Percentiles rank a stretch among this genome's conserved stretches.
Conservation (phyloP, 2,329 filamentous ascomycete species). For the Trichoderma semiorbis region DNA sequence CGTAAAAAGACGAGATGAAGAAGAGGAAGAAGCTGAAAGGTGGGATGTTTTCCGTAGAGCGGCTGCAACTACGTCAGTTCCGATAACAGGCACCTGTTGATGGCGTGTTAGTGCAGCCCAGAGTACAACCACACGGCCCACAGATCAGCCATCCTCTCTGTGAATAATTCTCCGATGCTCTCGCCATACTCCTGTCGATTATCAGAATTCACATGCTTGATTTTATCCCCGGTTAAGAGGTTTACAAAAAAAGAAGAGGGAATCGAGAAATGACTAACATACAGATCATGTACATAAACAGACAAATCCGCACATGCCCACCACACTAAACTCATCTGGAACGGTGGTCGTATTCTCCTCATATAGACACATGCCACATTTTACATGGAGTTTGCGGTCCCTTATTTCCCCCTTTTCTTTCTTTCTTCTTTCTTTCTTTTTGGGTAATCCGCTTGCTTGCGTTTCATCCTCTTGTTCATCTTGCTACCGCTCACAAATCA, state of each 20-base stretch:
- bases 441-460: neutral
- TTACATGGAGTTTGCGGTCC: neutral
- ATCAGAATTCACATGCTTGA: neutral
- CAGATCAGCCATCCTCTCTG: neutral
- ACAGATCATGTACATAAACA: neutral
- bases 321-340: neutral
- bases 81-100: neutral
- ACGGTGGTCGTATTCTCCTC: neutral
- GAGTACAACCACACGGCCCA: neutral
- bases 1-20: neutral
- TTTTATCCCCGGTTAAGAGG: accelerated
- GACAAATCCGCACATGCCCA: neutral
- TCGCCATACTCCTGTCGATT: too few relatives aligned
- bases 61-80: neutral
- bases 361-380: neutral
- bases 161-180: neutral
- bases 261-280: too few relatives aligned
- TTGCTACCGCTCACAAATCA: neutral
- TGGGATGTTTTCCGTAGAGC: neutral
- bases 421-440: neutral
- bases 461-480: neutral
- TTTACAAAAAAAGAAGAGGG: too few relatives aligned
- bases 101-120: neutral
- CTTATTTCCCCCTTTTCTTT: neutral
- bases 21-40: neutral